Percentiles rank a stretch among this genome's conserved stretches.
phyloP scores from a whole-genome alignment of 1,284 basidiomycete species.

The Trametes sp. region DNA sequence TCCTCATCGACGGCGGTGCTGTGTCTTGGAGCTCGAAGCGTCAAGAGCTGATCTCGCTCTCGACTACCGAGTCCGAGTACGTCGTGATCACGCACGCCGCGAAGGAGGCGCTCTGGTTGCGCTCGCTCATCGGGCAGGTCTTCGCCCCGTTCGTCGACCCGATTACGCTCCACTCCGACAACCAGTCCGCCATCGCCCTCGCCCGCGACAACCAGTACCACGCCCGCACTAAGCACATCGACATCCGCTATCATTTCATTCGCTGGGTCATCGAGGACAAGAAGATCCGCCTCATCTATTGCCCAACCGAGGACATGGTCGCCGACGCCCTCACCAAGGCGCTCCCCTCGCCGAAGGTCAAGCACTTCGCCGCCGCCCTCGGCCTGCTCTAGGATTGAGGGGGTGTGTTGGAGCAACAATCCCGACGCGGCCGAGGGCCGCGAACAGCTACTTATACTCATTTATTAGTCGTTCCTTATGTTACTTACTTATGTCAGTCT shows the following conservation, averaged over 20 bases:
- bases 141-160: conserved; percentile 33
- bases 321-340: conserved; percentile 42
- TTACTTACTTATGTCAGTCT: no score
- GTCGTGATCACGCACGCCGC: conserved; percentile 19
- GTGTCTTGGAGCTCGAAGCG: conserved; percentile 38
- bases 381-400: not conserved
- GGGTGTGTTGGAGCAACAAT: no score
- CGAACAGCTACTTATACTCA: no score
- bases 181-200: conserved; percentile 41
- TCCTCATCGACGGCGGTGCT: conserved; percentile 37
- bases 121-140: conserved; percentile 22
- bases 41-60: conserved; percentile 25
- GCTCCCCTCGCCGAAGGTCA: no score
- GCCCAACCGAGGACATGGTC: conserved; percentile 29
- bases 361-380: no score
- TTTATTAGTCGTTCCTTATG: no score
- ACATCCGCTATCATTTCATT: conserved; percentile 40
- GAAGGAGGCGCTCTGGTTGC: conserved; percentile 37
- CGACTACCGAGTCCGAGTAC: conserved; percentile 29
- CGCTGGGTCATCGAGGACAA: conserved; percentile 34
- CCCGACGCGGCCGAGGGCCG: no score
- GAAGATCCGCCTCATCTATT: conserved; percentile 27
- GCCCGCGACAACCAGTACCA: conserved; percentile 37
- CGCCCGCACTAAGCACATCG: conserved; percentile 45
- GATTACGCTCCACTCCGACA: conserved; percentile 40